These are phyloP conservation scores for Penicillium brasilianum DNA, from an alignment of 2,329 filamentous ascomycete species.

Conservation along the genomic window DNA sequence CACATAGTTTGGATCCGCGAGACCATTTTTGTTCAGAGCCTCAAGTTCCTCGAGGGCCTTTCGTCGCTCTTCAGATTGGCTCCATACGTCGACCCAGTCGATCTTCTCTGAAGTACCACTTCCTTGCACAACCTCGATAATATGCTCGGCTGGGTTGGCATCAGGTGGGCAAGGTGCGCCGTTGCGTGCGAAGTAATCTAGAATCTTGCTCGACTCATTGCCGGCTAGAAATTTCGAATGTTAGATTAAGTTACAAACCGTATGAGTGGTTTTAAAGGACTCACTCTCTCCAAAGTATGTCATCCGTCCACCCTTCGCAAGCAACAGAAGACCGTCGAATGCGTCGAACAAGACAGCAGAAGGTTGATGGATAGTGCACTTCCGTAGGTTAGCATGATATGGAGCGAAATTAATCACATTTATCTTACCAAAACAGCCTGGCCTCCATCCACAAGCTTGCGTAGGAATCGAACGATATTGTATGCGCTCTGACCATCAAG, in stretches of 20 bases:
- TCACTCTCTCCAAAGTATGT: conserved; percentile 67
- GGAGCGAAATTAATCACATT: no score
- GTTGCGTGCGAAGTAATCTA: conserved; percentile 58
- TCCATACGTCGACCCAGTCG: conserved; percentile 44
- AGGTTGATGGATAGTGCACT: conserved; percentile 70
- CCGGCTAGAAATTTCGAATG: conserved; percentile 28
- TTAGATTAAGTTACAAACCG: conserved; percentile 3
- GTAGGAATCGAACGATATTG: conserved; percentile 63
- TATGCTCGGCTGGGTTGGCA: conserved; percentile 59
- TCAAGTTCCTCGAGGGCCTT: conserved; percentile 34
- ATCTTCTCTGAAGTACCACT: conserved; percentile 23
- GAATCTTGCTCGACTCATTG: conserved; percentile 47
- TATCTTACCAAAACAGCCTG: conserved; percentile 65
- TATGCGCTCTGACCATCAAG: conserved; percentile 70
- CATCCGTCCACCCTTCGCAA: conserved; percentile 68
- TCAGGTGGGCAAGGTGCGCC: conserved; percentile 59
- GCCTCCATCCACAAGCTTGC: conserved; percentile 68
- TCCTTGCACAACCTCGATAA: conserved; percentile 46
- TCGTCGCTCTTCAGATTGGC: conserved; percentile 35
- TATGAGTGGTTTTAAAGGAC: background rate
- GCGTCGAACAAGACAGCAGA: conserved; percentile 69
- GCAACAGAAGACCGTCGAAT: conserved; percentile 68
- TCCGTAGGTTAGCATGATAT: conserved; percentile 6
- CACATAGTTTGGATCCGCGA: conserved; percentile 28
- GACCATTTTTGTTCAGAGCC: conserved; percentile 30